Percentiles rank a stretch among this genome's conserved stretches.
These are phyloP conservation scores for Dryas drummondii DNA, from an alignment of 306 rosid species.

Conservation along the genomic window DNA sequence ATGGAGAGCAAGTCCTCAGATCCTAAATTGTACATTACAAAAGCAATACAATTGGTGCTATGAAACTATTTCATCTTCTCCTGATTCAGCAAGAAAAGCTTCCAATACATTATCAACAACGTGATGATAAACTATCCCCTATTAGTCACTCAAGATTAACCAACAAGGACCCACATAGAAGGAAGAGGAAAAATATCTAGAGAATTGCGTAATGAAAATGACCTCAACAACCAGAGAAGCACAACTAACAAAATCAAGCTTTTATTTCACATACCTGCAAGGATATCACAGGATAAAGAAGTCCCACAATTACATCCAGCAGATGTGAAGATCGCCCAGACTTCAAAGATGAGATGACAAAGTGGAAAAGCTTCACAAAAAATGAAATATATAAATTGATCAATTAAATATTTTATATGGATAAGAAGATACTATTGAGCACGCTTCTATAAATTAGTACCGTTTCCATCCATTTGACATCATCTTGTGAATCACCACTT, in stretches of 20 bases:
- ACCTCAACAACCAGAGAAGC: neutral
- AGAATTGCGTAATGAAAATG: neutral
- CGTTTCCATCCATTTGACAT: constrained; percentile 98
- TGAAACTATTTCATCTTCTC: neutral
- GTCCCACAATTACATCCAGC: constrained; percentile 78
- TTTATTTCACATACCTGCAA: constrained; percentile 66
- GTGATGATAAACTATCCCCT: neutral
- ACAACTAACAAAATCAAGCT: constrained; percentile 9
- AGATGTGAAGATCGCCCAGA: constrained; percentile 87
- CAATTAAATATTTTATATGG: constrained; percentile 27
- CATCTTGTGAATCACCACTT: constrained; percentile 79
- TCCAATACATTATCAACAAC: neutral
- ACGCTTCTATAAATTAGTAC: constrained; percentile 38
- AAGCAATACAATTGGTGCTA: neutral
- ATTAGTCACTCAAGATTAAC: neutral
- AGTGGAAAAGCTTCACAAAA: constrained; percentile 75
- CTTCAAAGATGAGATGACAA: constrained; percentile 85
- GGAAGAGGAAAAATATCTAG: neutral
- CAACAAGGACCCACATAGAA: neutral
- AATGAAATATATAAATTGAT: constrained; percentile 26
- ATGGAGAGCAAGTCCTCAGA: neutral
- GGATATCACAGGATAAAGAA: constrained; percentile 91
- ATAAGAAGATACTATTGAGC: constrained; percentile 19
- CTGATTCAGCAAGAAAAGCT: neutral
- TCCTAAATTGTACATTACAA: too few species aligned